Base-by-base conservation (phyloP, 106 monocot species). In the Dioscorea zingiberensis region DNA sequence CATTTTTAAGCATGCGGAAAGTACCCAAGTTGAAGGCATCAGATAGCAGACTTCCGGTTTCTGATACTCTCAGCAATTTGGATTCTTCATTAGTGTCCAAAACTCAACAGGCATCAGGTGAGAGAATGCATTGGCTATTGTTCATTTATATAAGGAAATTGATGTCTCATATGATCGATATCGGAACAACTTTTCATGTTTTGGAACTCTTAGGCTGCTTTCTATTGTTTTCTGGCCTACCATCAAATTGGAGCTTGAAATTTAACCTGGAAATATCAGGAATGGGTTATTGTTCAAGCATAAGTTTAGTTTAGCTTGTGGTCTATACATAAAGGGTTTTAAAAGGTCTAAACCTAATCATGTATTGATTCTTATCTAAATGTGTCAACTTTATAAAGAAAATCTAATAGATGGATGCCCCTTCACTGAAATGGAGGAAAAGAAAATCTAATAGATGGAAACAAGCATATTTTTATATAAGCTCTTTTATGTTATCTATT, bases 1-100 rank as follows among this genome's bases (percentile, higher is more conserved):
- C 88, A 54, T 84, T 88, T 53, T 58, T 72, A 25, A 81, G 63
- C 59, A 84, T 81, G 69, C 59, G 88, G 48, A 88, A 88, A 66
- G 84, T 55, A 27, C 57, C 78, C 18, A 88, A 73, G 59, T 49
- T 66, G 29, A 84, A 81, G 62, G 25, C 29, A 44, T 58, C 59
- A 2, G 76, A 80, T 29, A 76, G 73, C 38, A 14, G 62, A 69
- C 47, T 57, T 21, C 26, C 27, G 77, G 38, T 44, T 21, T 55
- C 70, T 68, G 70, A 65, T 66, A 24, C 49, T 28, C 13, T 47
- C 16, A 55, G 21, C 38, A 60, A 55, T 57, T 56, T 18, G 25
- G 53, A 73, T 25, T 62, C 69, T 3, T 28, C 25, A 16, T 19
- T 54, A 13, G 59, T 59, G 68, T 63, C 77, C 47, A 71, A 51